Evolutionary conservation across 73 alveolate species (phyloP).

Genomic region (Urostyla sp.): DNA sequence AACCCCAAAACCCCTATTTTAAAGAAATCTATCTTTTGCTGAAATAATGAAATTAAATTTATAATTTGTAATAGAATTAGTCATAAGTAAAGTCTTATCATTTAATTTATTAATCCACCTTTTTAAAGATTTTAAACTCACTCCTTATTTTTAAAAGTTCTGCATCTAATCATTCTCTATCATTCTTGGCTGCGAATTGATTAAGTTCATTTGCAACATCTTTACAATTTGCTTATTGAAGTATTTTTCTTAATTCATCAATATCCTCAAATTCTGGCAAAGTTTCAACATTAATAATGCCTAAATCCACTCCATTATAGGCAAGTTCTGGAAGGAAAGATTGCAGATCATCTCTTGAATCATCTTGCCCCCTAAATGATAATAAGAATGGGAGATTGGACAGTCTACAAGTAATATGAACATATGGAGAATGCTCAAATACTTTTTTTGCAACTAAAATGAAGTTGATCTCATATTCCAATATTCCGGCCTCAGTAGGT

Average conservation of each 20-base stretch:
- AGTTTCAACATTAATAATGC: slow-evolving; percentile 90
- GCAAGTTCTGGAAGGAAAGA: slow-evolving; percentile 78
- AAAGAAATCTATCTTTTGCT: no score
- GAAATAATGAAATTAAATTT: no score
- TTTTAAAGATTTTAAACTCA: no score
- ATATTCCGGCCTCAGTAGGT: slow-evolving; percentile 88
- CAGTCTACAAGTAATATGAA: slow-evolving; percentile 82
- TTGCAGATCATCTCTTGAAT: slow-evolving; percentile 76
- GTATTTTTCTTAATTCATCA: slow-evolving; percentile 58
- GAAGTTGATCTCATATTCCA: slow-evolving; percentile 85
- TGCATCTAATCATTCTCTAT: no score
- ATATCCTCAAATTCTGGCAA: slow-evolving; percentile 85
- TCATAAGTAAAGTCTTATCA: no score
- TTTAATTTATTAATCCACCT: no score
- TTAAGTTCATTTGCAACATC: no score
- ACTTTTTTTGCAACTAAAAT: slow-evolving; percentile 76
- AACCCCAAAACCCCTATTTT: no score
- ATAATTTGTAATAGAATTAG: no score
- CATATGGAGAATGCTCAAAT: slow-evolving; percentile 66
- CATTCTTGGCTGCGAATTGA: no score
- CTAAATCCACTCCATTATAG: slow-evolving; percentile 85
- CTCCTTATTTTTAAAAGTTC: no score
- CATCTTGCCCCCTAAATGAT: slow-evolving; percentile 80
- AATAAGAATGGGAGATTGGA: slow-evolving; percentile 87
- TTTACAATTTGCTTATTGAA: no score